Evolutionary conservation across 2,329 filamentous ascomycete genomes (phyloP).

Genomic region (Immersiporthe knoxdaviesiana): DNA sequence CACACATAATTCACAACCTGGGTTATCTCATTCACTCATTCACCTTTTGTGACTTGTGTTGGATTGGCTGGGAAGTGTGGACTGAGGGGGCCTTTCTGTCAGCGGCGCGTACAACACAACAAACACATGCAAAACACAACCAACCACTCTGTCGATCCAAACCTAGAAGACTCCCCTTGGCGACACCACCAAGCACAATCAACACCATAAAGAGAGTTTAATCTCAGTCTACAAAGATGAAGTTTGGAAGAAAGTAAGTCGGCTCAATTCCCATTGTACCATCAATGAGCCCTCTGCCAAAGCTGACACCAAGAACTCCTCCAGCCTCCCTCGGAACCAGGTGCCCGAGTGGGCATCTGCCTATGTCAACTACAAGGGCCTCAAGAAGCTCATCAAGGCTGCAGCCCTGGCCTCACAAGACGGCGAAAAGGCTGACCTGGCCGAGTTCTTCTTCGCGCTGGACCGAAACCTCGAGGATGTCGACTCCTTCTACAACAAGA

Average conservation of each 20-base stretch:
- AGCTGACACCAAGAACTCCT: neutral
- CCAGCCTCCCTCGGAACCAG: constrained; percentile 72
- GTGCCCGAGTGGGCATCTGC: constrained; percentile 83
- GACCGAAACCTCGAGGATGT: constrained; percentile 98
- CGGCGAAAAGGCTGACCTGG: constrained; percentile 81
- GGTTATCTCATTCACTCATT: neutral
- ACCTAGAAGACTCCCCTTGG: neutral
- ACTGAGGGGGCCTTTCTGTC: neutral
- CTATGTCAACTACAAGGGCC: constrained; percentile 87
- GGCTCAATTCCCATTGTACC: neutral
- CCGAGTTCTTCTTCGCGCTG: constrained; percentile 96
- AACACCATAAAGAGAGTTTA: neutral
- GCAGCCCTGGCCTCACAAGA: constrained; percentile 67
- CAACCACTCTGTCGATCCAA: neutral
- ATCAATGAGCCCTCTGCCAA: neutral
- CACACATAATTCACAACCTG: neutral
- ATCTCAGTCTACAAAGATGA: constrained; percentile 35
- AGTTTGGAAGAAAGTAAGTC: constrained; percentile 43
- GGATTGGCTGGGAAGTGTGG: neutral
- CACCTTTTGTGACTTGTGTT: neutral
- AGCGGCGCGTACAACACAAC: neutral
- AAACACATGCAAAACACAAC: neutral
- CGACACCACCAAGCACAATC: neutral
- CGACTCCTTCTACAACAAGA: constrained; percentile 95
- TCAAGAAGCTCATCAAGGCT: constrained; percentile 95